phyloP scores from a whole-genome alignment of 2,329 filamentous ascomycete species.

The Penicillium sp. region DNA sequence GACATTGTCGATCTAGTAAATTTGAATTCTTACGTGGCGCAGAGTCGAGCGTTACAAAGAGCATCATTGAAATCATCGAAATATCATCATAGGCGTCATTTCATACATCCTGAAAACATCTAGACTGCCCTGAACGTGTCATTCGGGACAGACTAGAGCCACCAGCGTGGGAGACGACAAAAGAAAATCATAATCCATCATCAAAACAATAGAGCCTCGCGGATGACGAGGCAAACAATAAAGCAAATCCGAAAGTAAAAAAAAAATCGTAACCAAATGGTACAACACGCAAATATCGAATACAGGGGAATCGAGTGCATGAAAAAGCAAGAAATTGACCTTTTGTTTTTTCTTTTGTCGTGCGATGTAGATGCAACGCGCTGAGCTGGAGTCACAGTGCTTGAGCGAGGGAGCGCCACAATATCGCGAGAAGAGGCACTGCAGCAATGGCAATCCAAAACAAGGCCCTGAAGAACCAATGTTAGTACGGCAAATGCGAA shows the following conservation, averaged over 20 bases:
- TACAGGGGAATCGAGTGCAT: slow-evolving; percentile 34
- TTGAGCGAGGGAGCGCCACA: slow-evolving; percentile 28
- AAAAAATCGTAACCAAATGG: slow-evolving; percentile 21
- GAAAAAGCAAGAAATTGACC: slow-evolving; percentile 19
- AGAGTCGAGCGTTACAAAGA: no score
- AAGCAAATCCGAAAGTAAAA: slow-evolving; percentile 16
- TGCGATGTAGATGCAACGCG: not conserved
- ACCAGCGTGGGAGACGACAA: slow-evolving; percentile 21
- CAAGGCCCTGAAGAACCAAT: slow-evolving; percentile 27
- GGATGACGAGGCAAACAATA: slow-evolving; percentile 12
- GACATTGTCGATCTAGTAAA: no score
- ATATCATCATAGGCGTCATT: slow-evolving; percentile 15
- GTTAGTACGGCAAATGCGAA: slow-evolving; percentile 26
- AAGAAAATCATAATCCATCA: slow-evolving; percentile 22
- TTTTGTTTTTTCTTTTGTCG: slow-evolving; percentile 10
- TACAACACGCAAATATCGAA: slow-evolving; percentile 20
- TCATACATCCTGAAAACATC: slow-evolving; percentile 4
- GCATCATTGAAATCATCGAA: slow-evolving; percentile 3
- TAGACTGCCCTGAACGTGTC: slow-evolving; percentile 1
- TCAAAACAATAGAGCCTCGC: not conserved
- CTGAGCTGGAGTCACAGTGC: slow-evolving; percentile 7
- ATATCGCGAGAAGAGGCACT: slow-evolving; percentile 27
- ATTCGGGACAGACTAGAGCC: slow-evolving; percentile 8
- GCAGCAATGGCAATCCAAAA: slow-evolving; percentile 30
- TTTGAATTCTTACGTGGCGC: no score